Percentiles rank a stretch among this genome's conserved stretches.
Evolutionary conservation across 2,329 filamentous ascomycete species (phyloP).

Genomic region (Colletotrichum tropicale): DNA sequence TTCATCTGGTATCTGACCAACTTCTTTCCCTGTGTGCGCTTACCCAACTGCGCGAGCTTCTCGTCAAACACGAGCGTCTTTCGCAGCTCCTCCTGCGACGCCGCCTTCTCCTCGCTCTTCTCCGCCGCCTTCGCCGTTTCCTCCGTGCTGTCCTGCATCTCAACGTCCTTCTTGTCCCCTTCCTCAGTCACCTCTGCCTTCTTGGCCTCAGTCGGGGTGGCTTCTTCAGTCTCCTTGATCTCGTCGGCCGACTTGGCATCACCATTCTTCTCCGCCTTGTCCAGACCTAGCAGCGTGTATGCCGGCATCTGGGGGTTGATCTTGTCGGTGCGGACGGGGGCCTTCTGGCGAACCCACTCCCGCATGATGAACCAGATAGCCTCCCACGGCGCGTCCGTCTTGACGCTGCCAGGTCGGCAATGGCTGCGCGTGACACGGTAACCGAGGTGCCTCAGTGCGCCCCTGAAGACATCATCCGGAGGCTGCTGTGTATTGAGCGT

Average conservation of each 20-base stretch:
- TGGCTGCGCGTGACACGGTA: conserved; percentile 87
- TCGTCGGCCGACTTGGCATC: conserved; percentile 14
- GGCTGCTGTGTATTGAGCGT: conserved; percentile 81
- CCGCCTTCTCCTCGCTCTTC: conserved; percentile 9
- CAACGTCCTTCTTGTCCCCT: conserved; percentile 31
- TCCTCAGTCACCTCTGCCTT: conserved; percentile 16
- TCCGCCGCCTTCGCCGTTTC: conserved; percentile 38
- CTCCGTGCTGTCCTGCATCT: conserved; percentile 29
- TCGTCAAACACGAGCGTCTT: conserved; percentile 78
- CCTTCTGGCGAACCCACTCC: conserved; percentile 85
- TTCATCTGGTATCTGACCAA: conserved; percentile 90
- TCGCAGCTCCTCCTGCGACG: conserved; percentile 46
- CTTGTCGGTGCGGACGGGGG: conserved; percentile 75
- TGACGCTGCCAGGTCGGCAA: conserved; percentile 86
- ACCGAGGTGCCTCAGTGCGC: conserved; percentile 80
- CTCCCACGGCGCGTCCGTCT: conserved; percentile 90
- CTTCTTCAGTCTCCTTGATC: not conserved
- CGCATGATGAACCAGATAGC: conserved; percentile 93
- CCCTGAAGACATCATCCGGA: conserved; percentile 77
- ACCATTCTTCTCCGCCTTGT: conserved; percentile 35
- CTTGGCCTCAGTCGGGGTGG: not conserved
- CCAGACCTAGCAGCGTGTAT: conserved; percentile 67
- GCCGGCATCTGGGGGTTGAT: conserved; percentile 75
- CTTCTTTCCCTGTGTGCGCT: conserved; percentile 68
- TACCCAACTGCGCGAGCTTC: conserved; percentile 74